Evolutionary conservation across 495 filamentous ascomycete species (phyloP), one percentile per base, ranked within the genome.

Genomic region (Hypoxylon cercidicola): DNA sequence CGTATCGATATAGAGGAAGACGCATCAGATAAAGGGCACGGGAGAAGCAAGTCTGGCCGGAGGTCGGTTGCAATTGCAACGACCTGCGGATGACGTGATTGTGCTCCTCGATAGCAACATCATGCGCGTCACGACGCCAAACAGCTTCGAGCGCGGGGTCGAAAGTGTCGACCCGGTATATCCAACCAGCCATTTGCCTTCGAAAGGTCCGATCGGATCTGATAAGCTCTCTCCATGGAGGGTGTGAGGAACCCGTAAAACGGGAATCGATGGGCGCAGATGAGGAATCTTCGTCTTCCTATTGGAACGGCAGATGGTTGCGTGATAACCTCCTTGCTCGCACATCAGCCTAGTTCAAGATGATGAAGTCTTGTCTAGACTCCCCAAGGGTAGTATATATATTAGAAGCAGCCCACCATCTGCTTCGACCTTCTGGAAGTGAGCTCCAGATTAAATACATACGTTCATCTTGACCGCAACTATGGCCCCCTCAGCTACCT

Each of bases 401-500:
- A 28, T n/a, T 16, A 12, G 40, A 19, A 52, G 54, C 20, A 18
- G 9, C 23, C 32, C 10, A 16, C 39, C 43, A 13, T 40, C 15
- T 34, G 11, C 43, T 62, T n/a, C 15, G 1, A 10, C 41, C 45
- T 25, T 11, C 21, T 40, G 19, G 34, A 11, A 35, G 50, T 34
- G 25, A 65, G 34, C 35, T 55, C 41, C 19, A 49, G 44, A 15
- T 52, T 39, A 9, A 52, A 45, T 21, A 49, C 30, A 32, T 32
- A 32, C 30, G 30, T 32, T 32, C 16, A 43, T 28, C 18, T 40
- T 49, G 7, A 28, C 50, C 28, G 23, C 11, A 58, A 79, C 46
- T 20, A 87, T 87, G 85, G 84, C 86, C 52, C 84, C 86, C 19
- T 80, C 82, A 53, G 73, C 82, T 61, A 81, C 77, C 19, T 79